Evolutionary conservation across 2,329 filamentous ascomycete genomes (phyloP), one percentile per base, ranked within the genome.

Genomic region (Dactylellina leptospora): DNA sequence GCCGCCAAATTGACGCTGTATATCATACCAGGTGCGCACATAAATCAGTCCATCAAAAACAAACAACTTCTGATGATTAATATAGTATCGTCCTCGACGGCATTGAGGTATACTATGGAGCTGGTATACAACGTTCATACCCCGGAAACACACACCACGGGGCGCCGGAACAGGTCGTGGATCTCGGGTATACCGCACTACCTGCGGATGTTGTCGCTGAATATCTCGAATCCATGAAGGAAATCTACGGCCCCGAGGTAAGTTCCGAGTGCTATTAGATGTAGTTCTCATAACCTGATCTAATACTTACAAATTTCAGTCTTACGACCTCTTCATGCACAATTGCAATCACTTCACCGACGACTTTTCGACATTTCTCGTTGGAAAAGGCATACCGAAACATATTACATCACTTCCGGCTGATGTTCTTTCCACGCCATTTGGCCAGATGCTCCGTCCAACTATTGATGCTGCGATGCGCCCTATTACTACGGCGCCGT

Each of bases 321-420:
- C 91, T 0, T 97, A 97, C 78, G 92, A 97, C 78, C 82, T 97
- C 3, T 96, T 86, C 55, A 73, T 73, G 79, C 92, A 97, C 80
- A 99, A 99, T 79, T 97, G 93, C 82, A 99, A 97, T 82, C 97
- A 97, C 80, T 99, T 97, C 80, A 91, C 90, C 2, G 93, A 97
- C 78, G 92, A 96, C 73, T 88, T 97, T 75, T 84, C 91, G 74
- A 95, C 91, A 80, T 97, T 97, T 74, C 83, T 97, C 0, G 83
- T 97, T 0, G 93, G 95, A 20, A 90, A 88, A 76, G 90, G 91
- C 1, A 97, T 97, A 70, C 95, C 95, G 0, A 85, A 88, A 0
- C 88, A 96, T 76, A 97, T 99, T 75, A 85, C 87, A 27, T 91
- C 89, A 75, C 88, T 97, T 78, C 93, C 93, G 0, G 85, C 92